A percentile compares a stretch with the other conserved stretches of the same genome.
phyloP scores from a whole-genome alignment of 2,329 filamentous ascomycete species.

The Aspergillus ochraceoroseus region DNA sequence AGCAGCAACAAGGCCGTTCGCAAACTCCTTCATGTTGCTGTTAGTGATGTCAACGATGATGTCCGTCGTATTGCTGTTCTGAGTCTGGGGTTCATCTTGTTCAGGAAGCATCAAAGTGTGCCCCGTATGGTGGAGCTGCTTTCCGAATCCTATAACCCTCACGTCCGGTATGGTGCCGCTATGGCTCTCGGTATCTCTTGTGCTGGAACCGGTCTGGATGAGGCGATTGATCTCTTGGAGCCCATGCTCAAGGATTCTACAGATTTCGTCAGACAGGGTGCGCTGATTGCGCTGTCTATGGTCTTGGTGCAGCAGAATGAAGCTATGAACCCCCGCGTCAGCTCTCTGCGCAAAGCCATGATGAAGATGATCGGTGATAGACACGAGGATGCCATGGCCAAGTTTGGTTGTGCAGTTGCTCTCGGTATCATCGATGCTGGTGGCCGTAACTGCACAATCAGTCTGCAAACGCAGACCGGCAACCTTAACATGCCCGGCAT shows the following conservation, averaged over 20 bases:
- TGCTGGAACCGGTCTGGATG: slow-evolving; percentile 88
- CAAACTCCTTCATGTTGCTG: slow-evolving; percentile 88
- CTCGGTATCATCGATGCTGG: slow-evolving; percentile 97
- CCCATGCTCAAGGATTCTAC: slow-evolving; percentile 99
- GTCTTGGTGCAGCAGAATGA: slow-evolving; percentile 99
- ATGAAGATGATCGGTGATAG: slow-evolving; percentile 91
- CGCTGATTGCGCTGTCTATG: slow-evolving; percentile 90
- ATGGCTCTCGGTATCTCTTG: slow-evolving; percentile 99
- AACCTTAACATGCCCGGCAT: slow-evolving; percentile 99
- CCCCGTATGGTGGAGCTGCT: slow-evolving; percentile 98
- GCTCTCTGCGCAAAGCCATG: slow-evolving; percentile 82
- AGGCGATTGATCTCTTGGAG: slow-evolving; percentile 93
- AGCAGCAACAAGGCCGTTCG: slow-evolving; percentile 98
- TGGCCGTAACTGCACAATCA: slow-evolving; percentile 96
- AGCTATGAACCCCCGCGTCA: slow-evolving; percentile 95
- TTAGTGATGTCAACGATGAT: slow-evolving; percentile 97
- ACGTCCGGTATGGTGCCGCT: slow-evolving; percentile 93
- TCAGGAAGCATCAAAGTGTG: slow-evolving; percentile 94
- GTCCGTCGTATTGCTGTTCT: slow-evolving; percentile 94
- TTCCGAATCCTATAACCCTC: slow-evolving; percentile 97
- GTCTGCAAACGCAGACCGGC: slow-evolving; percentile 92
- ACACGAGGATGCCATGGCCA: slow-evolving; percentile 98
- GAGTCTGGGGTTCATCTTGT: slow-evolving; percentile 96
- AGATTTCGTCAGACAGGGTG: slow-evolving; percentile 95
- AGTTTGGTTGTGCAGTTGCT: slow-evolving; percentile 90